These are phyloP conservation scores for Neostapfia colusana DNA, from an alignment of 176 grass and related monocot species.

Conservation along the genomic window DNA sequence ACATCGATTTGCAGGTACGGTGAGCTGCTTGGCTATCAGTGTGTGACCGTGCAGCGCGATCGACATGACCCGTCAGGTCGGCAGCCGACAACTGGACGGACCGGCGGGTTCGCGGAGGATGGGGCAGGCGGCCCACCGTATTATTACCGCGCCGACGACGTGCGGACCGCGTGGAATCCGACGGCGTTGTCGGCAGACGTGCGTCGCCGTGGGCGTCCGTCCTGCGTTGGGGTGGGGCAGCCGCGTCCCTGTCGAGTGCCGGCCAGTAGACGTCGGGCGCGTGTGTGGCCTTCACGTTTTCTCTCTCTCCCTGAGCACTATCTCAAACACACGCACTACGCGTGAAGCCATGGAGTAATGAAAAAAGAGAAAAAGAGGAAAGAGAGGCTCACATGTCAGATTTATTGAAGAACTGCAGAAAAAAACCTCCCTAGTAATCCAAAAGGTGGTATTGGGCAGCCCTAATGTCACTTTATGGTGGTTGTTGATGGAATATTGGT, in stretches of 20 bases:
- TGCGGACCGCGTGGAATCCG: conserved; percentile 26
- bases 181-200: conserved; percentile 39
- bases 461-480: no score
- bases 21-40: not conserved
- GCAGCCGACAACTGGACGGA: not conserved
- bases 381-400: no score
- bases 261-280: not conserved
- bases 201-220: not conserved
- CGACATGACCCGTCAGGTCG: not conserved
- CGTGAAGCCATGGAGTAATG: no score
- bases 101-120: not conserved
- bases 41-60: not conserved
- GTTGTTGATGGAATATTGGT: no score
- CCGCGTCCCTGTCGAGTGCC: not conserved
- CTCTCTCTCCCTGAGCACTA: not conserved
- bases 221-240: not conserved
- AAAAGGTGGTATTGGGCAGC: no score
- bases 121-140: not conserved
- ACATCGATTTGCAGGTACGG: no score
- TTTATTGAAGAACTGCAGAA: no score
- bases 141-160: conserved; percentile 7
- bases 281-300: not conserved
- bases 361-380: no score
- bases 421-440: no score
- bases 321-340: not conserved